Conservation (phyloP, 352 stramenopile species). For the Pythium pyrilobum region DNA sequence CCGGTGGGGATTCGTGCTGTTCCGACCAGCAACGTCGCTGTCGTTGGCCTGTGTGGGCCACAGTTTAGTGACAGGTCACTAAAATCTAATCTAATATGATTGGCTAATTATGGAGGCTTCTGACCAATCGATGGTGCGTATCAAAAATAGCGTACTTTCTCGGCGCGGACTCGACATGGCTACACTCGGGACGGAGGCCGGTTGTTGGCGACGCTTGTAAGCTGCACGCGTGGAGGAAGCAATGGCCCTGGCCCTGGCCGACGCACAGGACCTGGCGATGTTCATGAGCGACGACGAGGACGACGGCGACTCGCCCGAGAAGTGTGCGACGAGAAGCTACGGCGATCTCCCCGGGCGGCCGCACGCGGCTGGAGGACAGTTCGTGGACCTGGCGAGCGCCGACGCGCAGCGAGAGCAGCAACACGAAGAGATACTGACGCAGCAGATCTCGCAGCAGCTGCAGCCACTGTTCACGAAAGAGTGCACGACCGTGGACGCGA, state of each 20-base stretch:
- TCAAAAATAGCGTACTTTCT: conserved; percentile 15
- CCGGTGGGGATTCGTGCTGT: not conserved
- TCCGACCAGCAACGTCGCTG: not conserved
- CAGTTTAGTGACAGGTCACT: conserved; percentile 6
- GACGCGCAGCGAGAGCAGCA: not conserved
- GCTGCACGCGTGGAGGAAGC: not conserved
- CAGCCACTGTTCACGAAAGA: conserved; percentile 1
- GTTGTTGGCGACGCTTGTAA: no score
- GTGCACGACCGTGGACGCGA: conserved; percentile 20
- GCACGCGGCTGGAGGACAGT: no score
- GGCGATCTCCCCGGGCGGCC: no score
- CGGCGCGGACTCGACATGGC: not conserved
- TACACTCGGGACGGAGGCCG: no score
- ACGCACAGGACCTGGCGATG: conserved; percentile 32
- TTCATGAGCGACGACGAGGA: conserved; percentile 43
- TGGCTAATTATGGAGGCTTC: not conserved
- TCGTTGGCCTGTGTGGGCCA: not conserved
- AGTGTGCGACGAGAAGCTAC: conserved; percentile 2
- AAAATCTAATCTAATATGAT: not conserved
- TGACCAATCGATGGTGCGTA: not conserved
- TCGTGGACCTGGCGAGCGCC: no score
- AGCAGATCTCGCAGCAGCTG: conserved; percentile 19
- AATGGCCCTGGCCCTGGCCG: conserved; percentile 22
- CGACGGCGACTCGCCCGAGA: conserved; percentile 2
- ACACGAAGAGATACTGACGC: not conserved